Evolutionary conservation across 768 basidiomycete genomes (phyloP).

Genomic region (Ramaria rubella): DNA sequence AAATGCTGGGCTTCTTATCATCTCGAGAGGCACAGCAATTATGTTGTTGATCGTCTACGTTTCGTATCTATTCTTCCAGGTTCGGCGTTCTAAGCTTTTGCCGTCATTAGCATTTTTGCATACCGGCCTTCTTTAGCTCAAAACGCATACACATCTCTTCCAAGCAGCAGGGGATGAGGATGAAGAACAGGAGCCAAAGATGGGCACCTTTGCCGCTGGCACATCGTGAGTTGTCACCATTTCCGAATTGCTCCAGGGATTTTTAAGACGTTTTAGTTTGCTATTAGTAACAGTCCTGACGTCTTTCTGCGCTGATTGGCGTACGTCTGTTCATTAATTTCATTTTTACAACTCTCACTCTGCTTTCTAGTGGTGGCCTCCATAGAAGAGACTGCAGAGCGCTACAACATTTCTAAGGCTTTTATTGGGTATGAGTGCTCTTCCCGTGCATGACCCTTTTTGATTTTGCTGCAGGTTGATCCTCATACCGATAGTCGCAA

Average conservation of each 20-base stretch:
- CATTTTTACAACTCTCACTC: neutral
- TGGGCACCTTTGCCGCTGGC: conserved; percentile 66
- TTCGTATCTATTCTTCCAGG: conserved; percentile 72
- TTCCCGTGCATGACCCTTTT: neutral
- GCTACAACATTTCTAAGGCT: conserved; percentile 73
- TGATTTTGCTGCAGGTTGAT: conserved; percentile 45
- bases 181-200: conserved; percentile 38
- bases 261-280: conserved; percentile 37
- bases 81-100: conserved; percentile 22
- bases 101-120: neutral
- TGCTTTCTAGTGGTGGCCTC: conserved; percentile 66
- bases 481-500: conserved; percentile 79
- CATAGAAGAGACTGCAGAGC: conserved; percentile 83
- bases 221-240: conserved; percentile 32
- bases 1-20: conserved; percentile 53
- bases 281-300: conserved; percentile 73
- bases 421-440: conserved; percentile 50
- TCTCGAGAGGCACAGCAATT: conserved; percentile 77
- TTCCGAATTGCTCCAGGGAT: neutral
- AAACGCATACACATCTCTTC: conserved; percentile 65
- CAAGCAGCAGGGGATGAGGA: conserved; percentile 31
- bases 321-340: conserved; percentile 34
- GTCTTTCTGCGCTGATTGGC: conserved; percentile 82
- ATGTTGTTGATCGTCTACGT: conserved; percentile 69
- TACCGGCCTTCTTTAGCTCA: conserved; percentile 41